Evolutionary conservation across 2,329 filamentous ascomycete genomes (phyloP).

Genomic region (Pseudonectria buxi): DNA sequence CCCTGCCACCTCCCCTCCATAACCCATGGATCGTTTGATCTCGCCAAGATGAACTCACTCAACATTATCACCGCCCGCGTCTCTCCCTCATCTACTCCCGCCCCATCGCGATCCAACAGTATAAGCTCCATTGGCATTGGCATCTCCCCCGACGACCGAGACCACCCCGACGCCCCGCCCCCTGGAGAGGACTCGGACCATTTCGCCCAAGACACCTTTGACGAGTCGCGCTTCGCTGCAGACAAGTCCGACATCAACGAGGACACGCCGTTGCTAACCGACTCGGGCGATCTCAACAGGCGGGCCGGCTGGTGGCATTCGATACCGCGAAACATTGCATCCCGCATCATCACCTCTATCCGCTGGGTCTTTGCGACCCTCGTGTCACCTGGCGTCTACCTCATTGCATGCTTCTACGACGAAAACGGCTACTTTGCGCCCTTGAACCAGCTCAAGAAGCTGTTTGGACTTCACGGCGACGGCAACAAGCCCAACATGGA

Average conservation of each 20-base stretch:
- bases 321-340: constrained; percentile 63
- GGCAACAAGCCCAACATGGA: constrained; percentile 36
- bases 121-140: constrained; percentile 46
- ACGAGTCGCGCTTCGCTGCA: constrained; percentile 31
- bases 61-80: constrained; percentile 87
- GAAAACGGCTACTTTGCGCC: constrained; percentile 72
- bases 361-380: constrained; percentile 73
- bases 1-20: constrained; percentile 3
- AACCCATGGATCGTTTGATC: constrained; percentile 48
- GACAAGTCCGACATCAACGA: constrained; percentile 43
- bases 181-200: constrained; percentile 28
- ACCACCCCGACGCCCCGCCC: constrained; percentile 24
- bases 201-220: constrained; percentile 30
- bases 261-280: constrained; percentile 54
- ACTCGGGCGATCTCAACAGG: constrained; percentile 28
- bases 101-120: constrained; percentile 55
- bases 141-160: constrained; percentile 34
- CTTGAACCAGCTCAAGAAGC: constrained; percentile 62
- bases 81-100: constrained; percentile 52
- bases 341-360: constrained; percentile 67
- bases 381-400: constrained; percentile 71
- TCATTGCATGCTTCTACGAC: constrained; percentile 78
- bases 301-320: constrained; percentile 44
- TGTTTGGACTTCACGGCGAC: constrained; percentile 45
- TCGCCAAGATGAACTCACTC: constrained; percentile 85